These are phyloP conservation scores for Funneliformis mosseae DNA, from an alignment of 192 early-diverging fungal species.

Conservation along the genomic window DNA sequence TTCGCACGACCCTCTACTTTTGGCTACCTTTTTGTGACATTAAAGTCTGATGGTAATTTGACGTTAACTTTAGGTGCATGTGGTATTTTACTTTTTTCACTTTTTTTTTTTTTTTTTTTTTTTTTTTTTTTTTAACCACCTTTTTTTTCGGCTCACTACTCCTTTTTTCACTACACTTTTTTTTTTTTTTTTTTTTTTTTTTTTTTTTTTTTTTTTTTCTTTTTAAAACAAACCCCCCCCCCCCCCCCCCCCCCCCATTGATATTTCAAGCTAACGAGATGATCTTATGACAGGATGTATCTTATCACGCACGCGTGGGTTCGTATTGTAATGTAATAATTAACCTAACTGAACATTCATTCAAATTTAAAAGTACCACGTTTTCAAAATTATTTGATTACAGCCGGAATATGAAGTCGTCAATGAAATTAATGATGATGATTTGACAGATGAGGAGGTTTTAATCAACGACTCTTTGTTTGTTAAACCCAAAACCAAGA, in stretches of 20 bases:
- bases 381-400: neutral
- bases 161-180: neutral
- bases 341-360: neutral
- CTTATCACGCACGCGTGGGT: constrained; percentile 1
- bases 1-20: constrained; percentile 17
- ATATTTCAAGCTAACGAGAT: neutral
- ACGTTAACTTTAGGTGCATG: neutral
- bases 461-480: neutral
- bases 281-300: neutral
- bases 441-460: neutral
- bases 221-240: too few relatives aligned
- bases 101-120: neutral
- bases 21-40: constrained; percentile 14
- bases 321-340: neutral
- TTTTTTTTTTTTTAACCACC: neutral
- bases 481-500: neutral
- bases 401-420: neutral
- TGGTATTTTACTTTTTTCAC: neutral
- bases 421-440: neutral
- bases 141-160: neutral
- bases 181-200: neutral
- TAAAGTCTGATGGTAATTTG: neutral
- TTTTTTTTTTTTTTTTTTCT: too few relatives aligned
- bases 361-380: neutral
- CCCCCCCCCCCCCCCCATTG: too few relatives aligned